A percentile compares a stretch with the other conserved stretches of the same genome.
Conservation (phyloP, 2,329 filamentous ascomycete species). For the Cladosporium sp. region DNA sequence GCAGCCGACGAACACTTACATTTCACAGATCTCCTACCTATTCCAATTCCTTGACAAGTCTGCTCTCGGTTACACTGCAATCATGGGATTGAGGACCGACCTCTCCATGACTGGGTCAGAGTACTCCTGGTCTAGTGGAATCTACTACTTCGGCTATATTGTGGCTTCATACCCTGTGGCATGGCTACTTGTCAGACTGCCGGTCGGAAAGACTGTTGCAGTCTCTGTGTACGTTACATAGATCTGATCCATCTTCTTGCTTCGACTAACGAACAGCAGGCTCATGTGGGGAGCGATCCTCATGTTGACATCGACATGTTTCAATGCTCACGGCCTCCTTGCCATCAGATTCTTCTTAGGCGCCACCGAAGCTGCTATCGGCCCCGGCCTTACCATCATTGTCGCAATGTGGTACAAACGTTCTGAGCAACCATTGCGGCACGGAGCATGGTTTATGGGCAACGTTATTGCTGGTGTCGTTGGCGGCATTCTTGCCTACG, state of each 20-base stretch:
- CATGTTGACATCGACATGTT: background rate
- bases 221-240: background rate
- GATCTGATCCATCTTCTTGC: background rate
- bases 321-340: background rate
- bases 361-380: background rate
- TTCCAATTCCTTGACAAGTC: background rate
- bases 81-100: background rate
- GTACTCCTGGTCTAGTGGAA: conserved; percentile 59
- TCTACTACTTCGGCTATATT: conserved; percentile 60
- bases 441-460: conserved; percentile 15
- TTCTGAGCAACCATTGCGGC: conserved; percentile 15
- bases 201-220: conserved; percentile 31
- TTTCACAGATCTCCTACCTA: background rate
- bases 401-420: conserved; percentile 18
- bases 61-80: background rate
- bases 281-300: background rate
- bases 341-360: background rate
- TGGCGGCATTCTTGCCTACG: background rate
- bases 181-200: conserved; percentile 55
- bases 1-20: too few species aligned
- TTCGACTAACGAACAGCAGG: background rate
- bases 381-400: conserved; percentile 7
- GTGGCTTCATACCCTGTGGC: conserved; percentile 55
- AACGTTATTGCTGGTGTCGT: background rate
- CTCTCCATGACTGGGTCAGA: conserved; percentile 41